Percentiles rank a stretch among this genome's conserved stretches.
phyloP scores from a whole-genome alignment of 352 stramenopile genomes.

The Pythium dissimile region DNA sequence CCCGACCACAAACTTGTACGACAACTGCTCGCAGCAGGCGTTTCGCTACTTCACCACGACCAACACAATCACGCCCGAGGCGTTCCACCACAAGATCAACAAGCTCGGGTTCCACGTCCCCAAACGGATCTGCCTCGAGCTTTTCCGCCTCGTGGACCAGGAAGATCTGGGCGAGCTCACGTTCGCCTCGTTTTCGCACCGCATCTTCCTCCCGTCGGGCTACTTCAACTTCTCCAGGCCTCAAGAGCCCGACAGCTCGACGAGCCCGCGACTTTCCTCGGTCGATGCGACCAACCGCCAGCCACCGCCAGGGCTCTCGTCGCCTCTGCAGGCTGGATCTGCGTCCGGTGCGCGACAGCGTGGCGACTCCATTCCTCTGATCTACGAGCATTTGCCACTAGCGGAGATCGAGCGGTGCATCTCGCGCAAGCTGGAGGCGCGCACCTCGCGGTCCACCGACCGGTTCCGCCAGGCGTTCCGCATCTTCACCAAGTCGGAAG shows the following conservation, averaged over 20 bases:
- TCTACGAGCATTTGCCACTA: constrained; percentile 53
- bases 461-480: constrained; percentile 57
- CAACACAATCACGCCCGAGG: constrained; percentile 64
- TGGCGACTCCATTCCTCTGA: constrained; percentile 11
- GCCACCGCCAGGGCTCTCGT: too few species aligned
- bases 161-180: constrained; percentile 65
- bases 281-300: too few species aligned
- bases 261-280: background rate
- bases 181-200: constrained; percentile 54
- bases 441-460: constrained; percentile 43
- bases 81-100: constrained; percentile 59
- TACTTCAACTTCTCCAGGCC: constrained; percentile 28
- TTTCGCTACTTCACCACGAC: constrained; percentile 79
- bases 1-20: constrained; percentile 35
- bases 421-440: constrained; percentile 56
- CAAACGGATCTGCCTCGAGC: constrained; percentile 38
- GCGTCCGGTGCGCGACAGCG: background rate
- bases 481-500: constrained; percentile 62
- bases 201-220: constrained; percentile 47
- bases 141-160: constrained; percentile 62
- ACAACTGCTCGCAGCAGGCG: constrained; percentile 60
- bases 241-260: background rate
- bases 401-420: constrained; percentile 55
- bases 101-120: constrained; percentile 53
- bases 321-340: too few species aligned